Base-by-base conservation (phyloP, 2,329 filamentous ascomycete species). In the Dactylellina cionopaga region DNA sequence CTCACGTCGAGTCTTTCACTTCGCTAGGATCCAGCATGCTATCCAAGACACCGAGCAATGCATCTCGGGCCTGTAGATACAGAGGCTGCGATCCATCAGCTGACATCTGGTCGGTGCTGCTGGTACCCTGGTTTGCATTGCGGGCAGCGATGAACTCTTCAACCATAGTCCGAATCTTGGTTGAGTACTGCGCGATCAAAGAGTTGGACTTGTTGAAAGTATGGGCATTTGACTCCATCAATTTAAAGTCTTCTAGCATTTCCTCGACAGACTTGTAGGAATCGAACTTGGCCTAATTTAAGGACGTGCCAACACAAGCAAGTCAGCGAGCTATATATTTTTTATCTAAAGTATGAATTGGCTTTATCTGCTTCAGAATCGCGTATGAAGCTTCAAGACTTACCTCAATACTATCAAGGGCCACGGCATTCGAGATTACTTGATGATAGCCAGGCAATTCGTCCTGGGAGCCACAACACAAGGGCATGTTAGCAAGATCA, bases 221-320 rank as follows among this genome's bases (percentile, higher is more conserved):
- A 22, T 59, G 54, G 3, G 68, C 68, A 65, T 72, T 72, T 10
- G 43, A 24, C 47, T 65, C 68, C 59, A 72, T 72, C 15, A 72
- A 43, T n/a, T 49, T 39, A 46, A 72, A 65, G 31, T 72, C 68
- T 3, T 52, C 59, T 1, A 72, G 29, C 3, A 65, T 37, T 24
- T 72, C 68, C 19, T 72, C 35, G 15, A 52, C 44, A 5, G 68
- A 65, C 35, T 52, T 24, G 39, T 72, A 72, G 9, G 49, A 39
- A 3, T 65, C 59, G 5, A 58, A 15, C 35, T 65, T 72, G 27
- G 59, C 17, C 59, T 72, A 37, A 46, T 13, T 5, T n/a, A 15
- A 37, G 17, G 33, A 52, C 7, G 31, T 9, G 35, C 24, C 49
- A 71, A 71, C 65, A 49, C 58, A 64, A 37, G 19, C n/a, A 64